Evolutionary conservation across 805 yeast genomes (phyloP).

Genomic region (Metschnikowia noctiluminum): DNA sequence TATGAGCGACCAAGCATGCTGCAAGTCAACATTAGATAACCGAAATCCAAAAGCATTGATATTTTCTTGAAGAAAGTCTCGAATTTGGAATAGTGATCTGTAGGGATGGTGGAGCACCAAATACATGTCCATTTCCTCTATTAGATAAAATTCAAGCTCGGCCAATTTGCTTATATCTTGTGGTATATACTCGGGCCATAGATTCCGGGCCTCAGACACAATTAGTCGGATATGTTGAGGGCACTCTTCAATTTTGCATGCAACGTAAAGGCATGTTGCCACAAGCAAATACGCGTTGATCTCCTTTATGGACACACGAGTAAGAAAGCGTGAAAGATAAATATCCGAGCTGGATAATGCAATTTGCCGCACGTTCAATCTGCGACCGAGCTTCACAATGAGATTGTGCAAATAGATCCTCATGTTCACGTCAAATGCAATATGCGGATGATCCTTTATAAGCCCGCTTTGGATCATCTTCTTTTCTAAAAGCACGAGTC

Average conservation of each 20-base stretch:
- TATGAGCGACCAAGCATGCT: constrained; percentile 83
- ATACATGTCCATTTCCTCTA: constrained; percentile 79
- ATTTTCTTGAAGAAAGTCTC: constrained; percentile 38
- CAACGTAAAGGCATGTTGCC: constrained; percentile 82
- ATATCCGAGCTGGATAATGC: constrained; percentile 88
- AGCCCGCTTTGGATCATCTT: constrained; percentile 44
- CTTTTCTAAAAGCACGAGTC: constrained; percentile 36
- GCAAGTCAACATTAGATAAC: constrained; percentile 65
- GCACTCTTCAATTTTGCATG: constrained; percentile 92
- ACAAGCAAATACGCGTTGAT: constrained; percentile 77
- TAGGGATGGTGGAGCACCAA: constrained; percentile 77
- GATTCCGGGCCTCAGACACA: constrained; percentile 75
- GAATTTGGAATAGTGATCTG: constrained; percentile 54
- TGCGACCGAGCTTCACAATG: constrained; percentile 72
- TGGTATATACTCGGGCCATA: constrained; percentile 95
- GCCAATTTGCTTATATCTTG: constrained; percentile 89
- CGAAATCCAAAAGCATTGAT: constrained; percentile 25
- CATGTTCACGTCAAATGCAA: constrained; percentile 56
- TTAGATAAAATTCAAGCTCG: constrained; percentile 90
- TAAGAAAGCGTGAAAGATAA: constrained; percentile 73
- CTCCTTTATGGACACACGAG: constrained; percentile 71
- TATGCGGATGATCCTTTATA: constrained; percentile 41
- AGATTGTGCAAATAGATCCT: constrained; percentile 76
- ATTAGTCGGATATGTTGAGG: constrained; percentile 90
- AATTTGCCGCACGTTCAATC: constrained; percentile 74